Conservation (phyloP, 441 rosid species). For the Flueggea neowawraea region DNA sequence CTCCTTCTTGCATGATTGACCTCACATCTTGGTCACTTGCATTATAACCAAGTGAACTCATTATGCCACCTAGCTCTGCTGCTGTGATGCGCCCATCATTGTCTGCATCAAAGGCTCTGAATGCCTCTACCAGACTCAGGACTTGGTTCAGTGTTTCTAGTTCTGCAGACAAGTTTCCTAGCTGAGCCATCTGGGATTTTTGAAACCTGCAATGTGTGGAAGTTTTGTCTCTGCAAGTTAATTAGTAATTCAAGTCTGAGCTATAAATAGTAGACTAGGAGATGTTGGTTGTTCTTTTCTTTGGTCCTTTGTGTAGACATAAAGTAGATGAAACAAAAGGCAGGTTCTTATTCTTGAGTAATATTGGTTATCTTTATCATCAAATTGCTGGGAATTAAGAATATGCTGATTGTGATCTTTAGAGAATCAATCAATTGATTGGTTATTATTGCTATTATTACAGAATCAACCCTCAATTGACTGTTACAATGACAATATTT, state of each 20-base stretch:
- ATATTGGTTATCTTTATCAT: constrained; percentile 1
- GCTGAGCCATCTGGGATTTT: constrained; percentile 33
- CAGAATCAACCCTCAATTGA: no score
- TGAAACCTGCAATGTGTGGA: neutral
- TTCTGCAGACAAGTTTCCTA: constrained; percentile 25
- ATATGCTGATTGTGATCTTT: constrained; percentile 4
- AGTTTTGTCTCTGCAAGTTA: neutral
- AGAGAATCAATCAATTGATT: neutral
- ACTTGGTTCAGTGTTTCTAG: constrained; percentile 44
- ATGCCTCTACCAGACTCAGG: constrained; percentile 43
- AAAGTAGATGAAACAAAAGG: constrained; percentile 19
- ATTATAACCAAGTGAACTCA: constrained; percentile 49
- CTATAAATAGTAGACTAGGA: constrained; percentile 15
- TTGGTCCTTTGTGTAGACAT: constrained; percentile 13
- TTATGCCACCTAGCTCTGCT: constrained; percentile 50
- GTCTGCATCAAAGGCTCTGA: constrained; percentile 53
- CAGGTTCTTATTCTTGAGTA: constrained; percentile 24
- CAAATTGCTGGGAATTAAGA: neutral
- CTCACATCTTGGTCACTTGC: constrained; percentile 42
- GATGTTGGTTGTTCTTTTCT: constrained; percentile 2
- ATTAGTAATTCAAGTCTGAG: neutral
- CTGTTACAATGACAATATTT: no score
- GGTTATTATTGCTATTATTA: no score
- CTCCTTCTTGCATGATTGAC: constrained; percentile 50
- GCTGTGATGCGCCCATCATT: constrained; percentile 43